Evolutionary conservation across 2,329 filamentous ascomycete species (phyloP).

Genomic region (Xylariaceae sp.): DNA sequence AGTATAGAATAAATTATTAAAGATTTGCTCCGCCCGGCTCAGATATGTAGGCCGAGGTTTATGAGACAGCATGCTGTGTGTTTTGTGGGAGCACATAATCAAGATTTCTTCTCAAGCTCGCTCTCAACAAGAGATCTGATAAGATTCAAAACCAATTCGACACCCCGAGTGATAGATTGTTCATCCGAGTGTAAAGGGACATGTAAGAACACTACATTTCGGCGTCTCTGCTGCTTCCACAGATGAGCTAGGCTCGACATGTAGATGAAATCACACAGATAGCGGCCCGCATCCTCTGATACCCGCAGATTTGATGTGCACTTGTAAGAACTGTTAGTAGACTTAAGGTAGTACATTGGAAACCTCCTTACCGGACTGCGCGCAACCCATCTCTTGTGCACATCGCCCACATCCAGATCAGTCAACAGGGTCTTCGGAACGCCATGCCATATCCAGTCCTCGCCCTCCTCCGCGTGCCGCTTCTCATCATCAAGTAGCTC

Average conservation of each 20-base stretch:
- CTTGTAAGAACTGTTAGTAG: not conserved
- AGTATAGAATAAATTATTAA: too few species aligned
- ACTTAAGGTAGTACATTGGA: constrained; percentile 17
- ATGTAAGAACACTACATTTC: constrained; percentile 65
- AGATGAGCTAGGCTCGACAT: constrained; percentile 63
- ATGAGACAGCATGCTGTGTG: too few species aligned
- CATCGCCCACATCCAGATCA: constrained; percentile 54
- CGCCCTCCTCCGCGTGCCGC: constrained; percentile 32
- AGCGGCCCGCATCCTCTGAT: constrained; percentile 67
- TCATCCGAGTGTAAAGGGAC: constrained; percentile 60
- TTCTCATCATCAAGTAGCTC: constrained; percentile 51
- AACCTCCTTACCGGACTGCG: constrained; percentile 43
- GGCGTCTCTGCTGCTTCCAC: constrained; percentile 41
- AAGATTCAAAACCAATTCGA: constrained; percentile 50
- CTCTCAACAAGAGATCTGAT: constrained; percentile 53
- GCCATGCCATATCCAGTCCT: constrained; percentile 51
- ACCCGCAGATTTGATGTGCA: constrained; percentile 47
- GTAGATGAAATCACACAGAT: constrained; percentile 76
- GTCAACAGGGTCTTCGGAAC: constrained; percentile 54
- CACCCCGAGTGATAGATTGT: constrained; percentile 44
- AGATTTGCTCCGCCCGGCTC: too few species aligned
- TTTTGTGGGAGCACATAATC: not conserved
- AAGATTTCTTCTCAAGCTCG: constrained; percentile 16
- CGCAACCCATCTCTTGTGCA: constrained; percentile 52
- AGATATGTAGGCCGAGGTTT: too few species aligned